Evolutionary conservation across 1,139 yeast genomes (phyloP), one percentile per base, ranked within the genome.

Genomic region (Pneumocystis canis): DNA sequence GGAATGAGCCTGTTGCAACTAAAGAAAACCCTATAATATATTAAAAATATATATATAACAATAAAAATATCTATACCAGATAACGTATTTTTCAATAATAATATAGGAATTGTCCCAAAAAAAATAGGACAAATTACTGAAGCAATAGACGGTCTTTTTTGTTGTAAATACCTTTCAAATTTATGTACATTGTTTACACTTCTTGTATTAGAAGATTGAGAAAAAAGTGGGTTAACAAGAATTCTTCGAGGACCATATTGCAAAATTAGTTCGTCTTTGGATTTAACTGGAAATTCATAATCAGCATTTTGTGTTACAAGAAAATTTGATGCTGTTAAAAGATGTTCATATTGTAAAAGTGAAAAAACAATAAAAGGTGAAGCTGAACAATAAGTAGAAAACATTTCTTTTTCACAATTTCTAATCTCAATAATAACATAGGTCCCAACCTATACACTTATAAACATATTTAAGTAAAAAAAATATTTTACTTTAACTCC

Each of bases 181-280:
- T 89, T 90, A 74, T 89, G 90, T 39, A 90, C 96, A 70, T 89
- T 87, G 73, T 90, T 90, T 61, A 89, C 77, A 70, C 84, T 85
- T 14, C 89, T 80, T 11, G 77, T 76, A 9, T 85, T 85, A 14
- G 58, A 32, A 20, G 61, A 20, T 69, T 87, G 89, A 63, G 94
- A 88, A 76, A 86, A 90, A 58, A 87, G 72, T 20, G 99, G 99
- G 64, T 83, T 79, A 62, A 92, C 86, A n/a, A 82, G 78, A 73
- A 88, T 84, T 70, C 98, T 82, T 74, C 98, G 83, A 62, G 92
- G 89, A 30, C 98, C 99, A 71, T 89, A 89, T 75, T 92, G 97
- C 18, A 88, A 92, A 64, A 90, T 78, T 67, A 94, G 77, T 25
- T 84, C 76, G 61, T 87, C 95, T 68, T 85, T 85, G 20, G 95